phyloP scores from a whole-genome alignment of 1,284 basidiomycete species.

The Ceratobasidium sp. region DNA sequence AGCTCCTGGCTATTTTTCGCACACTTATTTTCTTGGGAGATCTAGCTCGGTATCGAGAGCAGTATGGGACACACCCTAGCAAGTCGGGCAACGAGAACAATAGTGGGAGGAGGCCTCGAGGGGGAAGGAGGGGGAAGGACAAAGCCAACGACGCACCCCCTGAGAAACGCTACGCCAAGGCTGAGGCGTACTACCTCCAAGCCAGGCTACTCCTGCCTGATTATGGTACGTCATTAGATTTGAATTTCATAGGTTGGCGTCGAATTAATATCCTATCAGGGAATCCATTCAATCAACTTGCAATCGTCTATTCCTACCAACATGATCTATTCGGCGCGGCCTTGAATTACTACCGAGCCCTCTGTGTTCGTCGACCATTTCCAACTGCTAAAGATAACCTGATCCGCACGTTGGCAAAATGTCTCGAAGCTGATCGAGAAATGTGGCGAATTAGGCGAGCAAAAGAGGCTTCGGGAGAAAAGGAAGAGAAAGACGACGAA shows the following conservation, averaged over 20 bases:
- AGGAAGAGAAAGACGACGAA: background rate
- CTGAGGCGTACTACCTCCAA: slow-evolving; percentile 83
- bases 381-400: slow-evolving; percentile 89
- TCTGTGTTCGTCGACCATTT: slow-evolving; percentile 87
- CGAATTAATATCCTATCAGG: slow-evolving; percentile 55
- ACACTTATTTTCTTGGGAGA: slow-evolving; percentile 92
- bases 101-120: slow-evolving; percentile 23
- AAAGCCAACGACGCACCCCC: slow-evolving; percentile 53
- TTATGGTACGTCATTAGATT: slow-evolving; percentile 51
- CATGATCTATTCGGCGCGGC: slow-evolving; percentile 82
- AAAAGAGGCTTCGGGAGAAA: slow-evolving; percentile 47
- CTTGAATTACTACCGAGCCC: slow-evolving; percentile 89
- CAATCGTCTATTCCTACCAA: slow-evolving; percentile 87
- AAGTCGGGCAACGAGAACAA: slow-evolving; percentile 12
- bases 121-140: slow-evolving; percentile 30
- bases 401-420: slow-evolving; percentile 70
- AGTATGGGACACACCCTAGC: slow-evolving; percentile 71
- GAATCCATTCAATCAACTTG: slow-evolving; percentile 94
- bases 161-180: slow-evolving; percentile 72
- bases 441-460: slow-evolving; percentile 50
- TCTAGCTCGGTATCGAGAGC: slow-evolving; percentile 90
- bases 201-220: slow-evolving; percentile 82
- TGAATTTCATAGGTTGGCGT: background rate
- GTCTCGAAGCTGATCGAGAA: slow-evolving; percentile 64
- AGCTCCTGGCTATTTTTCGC: slow-evolving; percentile 81